Percentiles rank a stretch among this genome's conserved stretches.
phyloP scores from a whole-genome alignment of 495 filamentous ascomycete genomes.

The Penicillium subrubescens region DNA sequence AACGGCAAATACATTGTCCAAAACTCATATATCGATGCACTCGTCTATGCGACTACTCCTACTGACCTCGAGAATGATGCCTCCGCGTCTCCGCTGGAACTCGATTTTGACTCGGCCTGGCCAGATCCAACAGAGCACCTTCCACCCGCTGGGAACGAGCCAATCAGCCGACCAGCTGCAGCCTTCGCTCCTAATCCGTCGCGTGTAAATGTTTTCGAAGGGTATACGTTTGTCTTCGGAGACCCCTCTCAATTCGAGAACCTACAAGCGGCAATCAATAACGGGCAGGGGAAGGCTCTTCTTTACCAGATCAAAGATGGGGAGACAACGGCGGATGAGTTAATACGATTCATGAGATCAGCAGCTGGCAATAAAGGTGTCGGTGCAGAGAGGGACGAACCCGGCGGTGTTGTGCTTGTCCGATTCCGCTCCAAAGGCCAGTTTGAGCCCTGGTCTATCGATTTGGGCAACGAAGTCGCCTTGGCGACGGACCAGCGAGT shows the following conservation, averaged over 20 bases:
- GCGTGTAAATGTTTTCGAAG: conserved; percentile 75
- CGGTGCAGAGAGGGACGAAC: conserved; percentile 60
- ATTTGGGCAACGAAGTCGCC: conserved; percentile 68
- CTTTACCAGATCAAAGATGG: conserved; percentile 62
- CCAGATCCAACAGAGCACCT: conserved; percentile 72
- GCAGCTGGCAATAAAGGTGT: conserved; percentile 72
- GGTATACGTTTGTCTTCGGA: conserved; percentile 87
- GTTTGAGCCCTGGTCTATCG: conserved; percentile 67
- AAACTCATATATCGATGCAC: conserved; percentile 70
- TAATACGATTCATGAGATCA: conserved; percentile 75
- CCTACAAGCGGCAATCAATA: conserved; percentile 70
- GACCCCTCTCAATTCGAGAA: conserved; percentile 77
- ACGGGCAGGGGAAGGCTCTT: conserved; percentile 81
- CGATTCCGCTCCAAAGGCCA: conserved; percentile 67
- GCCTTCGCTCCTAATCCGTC: conserved; percentile 68
- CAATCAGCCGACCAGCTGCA: conserved; percentile 58
- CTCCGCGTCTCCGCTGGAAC: conserved; percentile 68
- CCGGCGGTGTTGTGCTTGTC: conserved; percentile 77
- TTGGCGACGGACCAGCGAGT: conserved; percentile 73
- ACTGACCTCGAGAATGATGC: conserved; percentile 54
- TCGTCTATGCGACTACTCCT: conserved; percentile 66
- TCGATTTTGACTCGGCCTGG: conserved; percentile 81
- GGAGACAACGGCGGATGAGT: conserved; percentile 71
- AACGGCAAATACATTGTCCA: conserved; percentile 81
- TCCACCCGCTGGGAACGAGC: conserved; percentile 75